Percentiles rank a stretch among this genome's conserved stretches.
These are phyloP conservation scores for Nicotiana attenuata DNA, from an alignment of 257 asterid species.

Conservation along the genomic window DNA sequence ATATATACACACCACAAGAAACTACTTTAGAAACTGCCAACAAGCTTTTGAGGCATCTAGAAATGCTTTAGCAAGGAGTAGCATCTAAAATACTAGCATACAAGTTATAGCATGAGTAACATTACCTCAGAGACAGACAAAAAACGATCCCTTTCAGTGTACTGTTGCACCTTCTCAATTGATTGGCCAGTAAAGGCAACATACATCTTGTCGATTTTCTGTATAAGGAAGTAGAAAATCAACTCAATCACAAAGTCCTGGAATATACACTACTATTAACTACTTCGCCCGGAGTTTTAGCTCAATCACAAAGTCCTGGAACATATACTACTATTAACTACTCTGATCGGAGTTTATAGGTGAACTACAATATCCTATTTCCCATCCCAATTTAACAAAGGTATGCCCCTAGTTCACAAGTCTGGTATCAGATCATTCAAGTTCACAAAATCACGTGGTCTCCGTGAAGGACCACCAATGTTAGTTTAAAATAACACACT, in stretches of 20 bases:
- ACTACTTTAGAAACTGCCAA: not conserved
- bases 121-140: slow-evolving; percentile 81
- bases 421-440: not conserved
- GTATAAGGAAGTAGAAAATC: slow-evolving; percentile 17
- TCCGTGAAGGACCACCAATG: not conserved
- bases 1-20: not conserved
- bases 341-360: not conserved
- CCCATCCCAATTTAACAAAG: not conserved
- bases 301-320: not conserved
- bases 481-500: not conserved
- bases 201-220: slow-evolving; percentile 93
- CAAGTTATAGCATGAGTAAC: slow-evolving; percentile 16
- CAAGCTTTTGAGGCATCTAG: not conserved
- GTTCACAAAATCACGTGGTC: not conserved
- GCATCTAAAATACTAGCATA: not conserved
- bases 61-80: not conserved
- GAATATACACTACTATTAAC: not conserved
- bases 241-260: not conserved
- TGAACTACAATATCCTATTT: not conserved
- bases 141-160: slow-evolving; percentile 87
- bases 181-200: slow-evolving; percentile 88
- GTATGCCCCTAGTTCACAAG: not conserved
- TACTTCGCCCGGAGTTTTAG: no score
- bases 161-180: slow-evolving; percentile 70
- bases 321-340: not conserved